Percentiles rank a stretch among this genome's conserved stretches.
Conservation (phyloP, 2,329 filamentous ascomycete species). For the Zarea fungicola region DNA sequence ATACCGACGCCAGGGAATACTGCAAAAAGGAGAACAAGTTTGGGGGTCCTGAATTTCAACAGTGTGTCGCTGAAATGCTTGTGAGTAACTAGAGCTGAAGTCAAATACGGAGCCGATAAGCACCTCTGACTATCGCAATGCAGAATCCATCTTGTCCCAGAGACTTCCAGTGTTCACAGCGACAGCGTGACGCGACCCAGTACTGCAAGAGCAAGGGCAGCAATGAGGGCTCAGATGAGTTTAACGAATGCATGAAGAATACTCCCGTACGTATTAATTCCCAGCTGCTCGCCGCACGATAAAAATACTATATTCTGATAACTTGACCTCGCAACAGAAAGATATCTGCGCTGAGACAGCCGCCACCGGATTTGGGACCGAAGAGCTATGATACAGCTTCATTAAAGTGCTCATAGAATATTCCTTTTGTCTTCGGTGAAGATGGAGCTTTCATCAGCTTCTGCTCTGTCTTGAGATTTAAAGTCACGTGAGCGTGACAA, state of each 20-base stretch:
- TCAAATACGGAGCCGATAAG: neutral
- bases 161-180: slow-evolving; percentile 2
- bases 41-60: neutral
- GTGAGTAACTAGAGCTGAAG: slow-evolving; percentile 1
- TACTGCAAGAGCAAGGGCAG: neutral
- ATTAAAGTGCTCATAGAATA: no score
- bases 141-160: slow-evolving; percentile 6
- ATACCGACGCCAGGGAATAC: slow-evolving; percentile 7
- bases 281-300: neutral
- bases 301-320: neutral
- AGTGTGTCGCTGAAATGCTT: slow-evolving; percentile 1
- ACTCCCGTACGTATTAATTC: neutral
- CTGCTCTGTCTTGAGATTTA: no score
- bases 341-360: neutral
- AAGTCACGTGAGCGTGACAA: no score
- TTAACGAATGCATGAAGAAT: neutral
- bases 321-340: neutral
- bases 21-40: slow-evolving; percentile 2
- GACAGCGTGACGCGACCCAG: neutral
- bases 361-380: neutral
- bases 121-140: neutral
- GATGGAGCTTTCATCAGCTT: no score
- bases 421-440: no score
- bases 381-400: neutral
- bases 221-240: neutral